A percentile compares a stretch with the other conserved stretches of the same genome.
Conservation (phyloP, 1,139 yeast species). For the Kazachstania sp. region DNA sequence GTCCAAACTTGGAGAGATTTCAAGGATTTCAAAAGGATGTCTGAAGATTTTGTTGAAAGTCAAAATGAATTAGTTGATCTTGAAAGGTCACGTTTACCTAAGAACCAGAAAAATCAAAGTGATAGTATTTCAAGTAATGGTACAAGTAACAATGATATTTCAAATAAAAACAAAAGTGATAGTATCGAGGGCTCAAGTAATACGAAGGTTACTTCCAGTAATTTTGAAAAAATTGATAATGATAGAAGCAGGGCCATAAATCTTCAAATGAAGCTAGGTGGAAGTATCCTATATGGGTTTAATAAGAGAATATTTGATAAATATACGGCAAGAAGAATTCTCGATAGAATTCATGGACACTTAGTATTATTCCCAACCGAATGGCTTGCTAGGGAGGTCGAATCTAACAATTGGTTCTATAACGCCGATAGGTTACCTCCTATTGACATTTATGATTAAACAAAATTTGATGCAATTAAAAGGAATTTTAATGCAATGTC, state of each 20-base stretch:
- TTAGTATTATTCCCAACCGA: conserved; percentile 83
- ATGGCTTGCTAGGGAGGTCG: conserved; percentile 83
- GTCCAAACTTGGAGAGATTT: conserved; percentile 88
- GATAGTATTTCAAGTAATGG: neutral
- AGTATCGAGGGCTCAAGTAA: conserved; percentile 1
- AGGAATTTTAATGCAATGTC: neutral
- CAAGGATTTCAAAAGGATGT: conserved; percentile 54
- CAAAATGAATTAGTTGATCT: conserved; percentile 33
- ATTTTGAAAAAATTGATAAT: conserved; percentile 1
- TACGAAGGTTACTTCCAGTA: neutral
- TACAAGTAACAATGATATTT: neutral
- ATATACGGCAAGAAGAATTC: conserved; percentile 64
- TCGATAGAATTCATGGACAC: conserved; percentile 77
- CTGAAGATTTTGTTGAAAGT: conserved; percentile 46
- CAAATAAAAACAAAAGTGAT: conserved; percentile 2
- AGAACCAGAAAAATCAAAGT: neutral
- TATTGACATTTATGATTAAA: conserved; percentile 77
- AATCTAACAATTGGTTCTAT: conserved; percentile 90
- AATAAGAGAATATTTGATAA: conserved; percentile 56
- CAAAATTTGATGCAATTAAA: neutral
- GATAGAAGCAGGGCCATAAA: conserved; percentile 13
- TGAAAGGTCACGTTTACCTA: conserved; percentile 7
- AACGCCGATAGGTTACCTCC: conserved; percentile 93
- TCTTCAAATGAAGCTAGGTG: conserved; percentile 25
- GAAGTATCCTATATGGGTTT: conserved; percentile 26